Conservation (phyloP, 108 stramenopile species). For the Chaetoceros muelleri region DNA sequence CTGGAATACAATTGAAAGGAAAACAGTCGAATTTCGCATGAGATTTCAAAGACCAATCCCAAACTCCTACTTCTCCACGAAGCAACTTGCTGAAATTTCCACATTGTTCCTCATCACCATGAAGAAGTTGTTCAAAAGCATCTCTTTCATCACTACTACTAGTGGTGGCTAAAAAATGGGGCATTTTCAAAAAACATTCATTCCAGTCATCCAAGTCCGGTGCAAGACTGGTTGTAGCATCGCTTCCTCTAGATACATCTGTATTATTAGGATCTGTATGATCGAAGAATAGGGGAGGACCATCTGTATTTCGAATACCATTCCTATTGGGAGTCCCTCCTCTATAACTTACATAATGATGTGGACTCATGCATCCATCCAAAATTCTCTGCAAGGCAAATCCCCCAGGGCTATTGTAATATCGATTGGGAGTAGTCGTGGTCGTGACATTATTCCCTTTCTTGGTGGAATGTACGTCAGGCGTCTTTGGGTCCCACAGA, state of each 20-base stretch:
- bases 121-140: no score
- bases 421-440: constrained; percentile 1
- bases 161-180: no score
- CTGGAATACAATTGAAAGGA: constrained; percentile 2
- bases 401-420: constrained; percentile 4
- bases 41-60: constrained; percentile 3
- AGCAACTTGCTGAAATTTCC: no score
- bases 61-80: background rate
- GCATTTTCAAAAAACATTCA: background rate
- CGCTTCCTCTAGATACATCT: no score
- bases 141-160: background rate
- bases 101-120: no score
- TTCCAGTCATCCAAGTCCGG: background rate
- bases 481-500: background rate
- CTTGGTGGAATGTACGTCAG: no score
- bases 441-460: background rate
- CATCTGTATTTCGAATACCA: no score
- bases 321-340: no score
- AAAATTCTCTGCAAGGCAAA: constrained; percentile 2
- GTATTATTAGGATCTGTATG: no score
- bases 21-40: background rate
- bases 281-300: no score
- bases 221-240: no score
- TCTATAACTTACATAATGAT: no score
- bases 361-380: constrained; percentile 4